Conservation (phyloP, 164 flowering plant species). For the Stephania japonica region DNA sequence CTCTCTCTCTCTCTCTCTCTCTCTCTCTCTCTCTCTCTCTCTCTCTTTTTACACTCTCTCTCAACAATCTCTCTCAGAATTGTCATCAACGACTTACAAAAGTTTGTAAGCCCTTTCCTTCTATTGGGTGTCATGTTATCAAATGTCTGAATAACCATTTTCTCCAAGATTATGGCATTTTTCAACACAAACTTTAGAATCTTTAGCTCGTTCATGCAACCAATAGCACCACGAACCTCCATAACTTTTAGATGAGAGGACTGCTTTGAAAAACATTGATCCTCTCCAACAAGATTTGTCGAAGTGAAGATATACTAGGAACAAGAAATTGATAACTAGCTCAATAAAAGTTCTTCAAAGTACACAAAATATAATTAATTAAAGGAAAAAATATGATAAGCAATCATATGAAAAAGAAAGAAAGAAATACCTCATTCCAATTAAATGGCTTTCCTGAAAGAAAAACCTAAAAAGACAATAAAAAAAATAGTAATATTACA, state of each 20-base stretch:
- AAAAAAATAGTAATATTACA: not conserved
- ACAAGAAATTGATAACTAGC: not conserved
- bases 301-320: not conserved
- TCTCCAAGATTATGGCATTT: constrained; percentile 12
- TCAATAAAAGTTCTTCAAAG: not conserved
- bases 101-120: not conserved
- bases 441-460: not conserved
- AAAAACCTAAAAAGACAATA: not conserved
- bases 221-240: not conserved
- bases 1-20: no score
- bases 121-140: not conserved
- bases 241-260: constrained; percentile 7
- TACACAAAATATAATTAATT: no score
- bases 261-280: not conserved
- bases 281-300: not conserved
- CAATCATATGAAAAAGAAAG: not conserved
- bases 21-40: no score
- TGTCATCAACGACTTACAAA: not conserved
- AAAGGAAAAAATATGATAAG: not conserved
- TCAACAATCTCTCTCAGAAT: not conserved
- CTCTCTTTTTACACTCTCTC: not conserved
- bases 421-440: not conserved
- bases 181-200: constrained; percentile 8
- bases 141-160: not conserved
- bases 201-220: not conserved